These are phyloP conservation scores for Amphirosellinia nigrospora DNA, from an alignment of 495 filamentous ascomycete genomes.

Conservation along the genomic window DNA sequence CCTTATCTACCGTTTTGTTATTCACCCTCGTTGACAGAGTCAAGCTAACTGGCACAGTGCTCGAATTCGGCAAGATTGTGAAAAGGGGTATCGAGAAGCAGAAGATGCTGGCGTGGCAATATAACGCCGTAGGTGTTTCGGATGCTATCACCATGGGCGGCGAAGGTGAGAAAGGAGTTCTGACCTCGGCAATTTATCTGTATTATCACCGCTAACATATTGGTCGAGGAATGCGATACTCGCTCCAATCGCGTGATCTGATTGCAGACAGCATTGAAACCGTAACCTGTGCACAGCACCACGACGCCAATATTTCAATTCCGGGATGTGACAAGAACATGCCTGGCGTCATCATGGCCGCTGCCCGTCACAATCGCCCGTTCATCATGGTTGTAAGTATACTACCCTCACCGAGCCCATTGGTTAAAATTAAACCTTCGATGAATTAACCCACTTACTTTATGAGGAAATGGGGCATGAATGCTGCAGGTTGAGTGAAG, in stretches of 20 bases:
- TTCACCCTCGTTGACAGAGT: not conserved
- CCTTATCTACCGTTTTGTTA: not conserved
- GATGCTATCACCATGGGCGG: constrained; percentile 97
- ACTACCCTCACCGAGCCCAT: not conserved
- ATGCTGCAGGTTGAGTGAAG: constrained; percentile 55
- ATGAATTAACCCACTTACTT: not conserved
- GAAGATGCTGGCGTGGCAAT: constrained; percentile 90
- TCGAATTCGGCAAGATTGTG: constrained; percentile 87
- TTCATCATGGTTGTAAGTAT: constrained; percentile 60
- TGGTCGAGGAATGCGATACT: constrained; percentile 88
- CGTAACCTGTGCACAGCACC: constrained; percentile 83
- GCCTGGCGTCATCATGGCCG: constrained; percentile 76
- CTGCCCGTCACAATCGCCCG: constrained; percentile 89
- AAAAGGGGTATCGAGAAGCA: constrained; percentile 82
- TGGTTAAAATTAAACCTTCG: not conserved
- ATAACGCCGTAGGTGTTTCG: constrained; percentile 91
- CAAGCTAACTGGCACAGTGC: constrained; percentile 57
- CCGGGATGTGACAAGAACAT: constrained; percentile 99
- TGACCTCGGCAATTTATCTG: not conserved
- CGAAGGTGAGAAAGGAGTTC: constrained; percentile 66
- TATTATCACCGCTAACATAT: constrained; percentile 23
- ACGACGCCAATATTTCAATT: constrained; percentile 94
- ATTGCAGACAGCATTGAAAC: constrained; percentile 97
- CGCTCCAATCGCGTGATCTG: constrained; percentile 91
- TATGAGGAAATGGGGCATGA: not conserved